Evolutionary conservation across 306 rosid genomes (phyloP), one percentile per base, ranked within the genome.

Genomic region (Trifolium repens): DNA sequence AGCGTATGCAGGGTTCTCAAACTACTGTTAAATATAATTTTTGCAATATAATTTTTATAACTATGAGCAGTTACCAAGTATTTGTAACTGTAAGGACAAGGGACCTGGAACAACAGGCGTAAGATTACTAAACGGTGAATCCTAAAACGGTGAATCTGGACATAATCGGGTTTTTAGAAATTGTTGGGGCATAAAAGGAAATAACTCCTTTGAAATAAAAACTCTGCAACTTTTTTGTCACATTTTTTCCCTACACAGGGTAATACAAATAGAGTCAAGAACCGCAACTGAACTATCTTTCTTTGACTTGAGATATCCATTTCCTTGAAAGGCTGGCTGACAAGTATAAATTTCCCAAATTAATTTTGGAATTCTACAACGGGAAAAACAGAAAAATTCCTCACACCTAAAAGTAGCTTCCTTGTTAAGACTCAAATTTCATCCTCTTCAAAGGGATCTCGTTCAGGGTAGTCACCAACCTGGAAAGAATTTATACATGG

Each of bases 391-490:
- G 80, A 16, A 54, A 64, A 52, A n/a, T 17, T 75, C 24, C 15
- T 10, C 34, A 61, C 5, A n/a, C 2, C 9, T 47, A 27, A 44
- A 59, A 66, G 43, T 19, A 34, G 44, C 76, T 43, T 74, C 75
- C 39, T 68, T 73, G 2, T 14, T 8, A 27, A 68, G 9, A 46
- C 47, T 90, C 82, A 94, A 80, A 94, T 90, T 80, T 94, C 98
- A 43, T 89, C 93, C 53, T 87, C 93, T 78, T 91, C 97, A 11
- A 94, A 94, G 39, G 87, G 93, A 84, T 94, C 98, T 74, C 87
- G 81, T 86, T 94, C 97, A n/a, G 94, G 96, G 72, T 77, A 94
- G 85, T 94, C 91, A 17, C 97, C 98, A 30, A 91, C 94, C 98
- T 94, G 88, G 59, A 81, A 87, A 67, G 53, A 49, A 74, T 63